Base-by-base conservation (phyloP, 2,329 filamentous ascomycete genomes). In the Penicillium paneum region DNA sequence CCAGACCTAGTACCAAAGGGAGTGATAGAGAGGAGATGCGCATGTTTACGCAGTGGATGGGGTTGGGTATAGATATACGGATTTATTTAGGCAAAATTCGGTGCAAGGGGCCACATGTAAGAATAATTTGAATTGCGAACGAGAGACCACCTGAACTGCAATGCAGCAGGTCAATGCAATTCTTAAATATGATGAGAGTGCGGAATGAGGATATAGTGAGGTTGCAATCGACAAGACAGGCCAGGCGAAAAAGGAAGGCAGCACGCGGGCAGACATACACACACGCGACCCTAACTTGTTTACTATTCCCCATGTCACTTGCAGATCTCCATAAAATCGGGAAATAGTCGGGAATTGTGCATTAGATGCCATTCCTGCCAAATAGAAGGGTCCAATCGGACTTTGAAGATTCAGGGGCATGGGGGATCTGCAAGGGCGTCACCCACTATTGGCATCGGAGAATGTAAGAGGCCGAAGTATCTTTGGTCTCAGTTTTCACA, bases 11-110 rank as follows among this genome's bases (percentile, higher is more conserved):
- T 4, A 55, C 60, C n/a, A 67, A 50, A 44, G 63, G 61, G 21
- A 69, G 48, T n/a, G 67, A 67, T 26, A 64, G 48, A 36, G 55
- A 55, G 31, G 57, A 31, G 13, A 65, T 38, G 57, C 62, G 67
- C 68, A 71, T 71, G 34, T 40, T 59, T 49, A 42, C 29, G 51
- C 31, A 12, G 17, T 35, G 42, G 5, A 44, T 17, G 46, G 29
- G 12, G 17, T 49, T 19, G 10, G 17, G 8, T 53, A 56, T 52
- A 53, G 26, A 54, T 43, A 54, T 42, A 49, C 15, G 39, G n/a
- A 38, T 46, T 36, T 35, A 15, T 35, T 42, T 50, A 50, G 50
- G 29, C 8, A 29, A 8, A 17, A 44, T 43, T 43, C 15, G n/a
- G 28, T 48, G 28, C 43, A 53, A 41, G n/a, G 34, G 10, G 10